Percentiles rank a stretch among this genome's conserved stretches.
phyloP scores from a whole-genome alignment of 345 rosid genomes.

The Raphanus sativus region DNA sequence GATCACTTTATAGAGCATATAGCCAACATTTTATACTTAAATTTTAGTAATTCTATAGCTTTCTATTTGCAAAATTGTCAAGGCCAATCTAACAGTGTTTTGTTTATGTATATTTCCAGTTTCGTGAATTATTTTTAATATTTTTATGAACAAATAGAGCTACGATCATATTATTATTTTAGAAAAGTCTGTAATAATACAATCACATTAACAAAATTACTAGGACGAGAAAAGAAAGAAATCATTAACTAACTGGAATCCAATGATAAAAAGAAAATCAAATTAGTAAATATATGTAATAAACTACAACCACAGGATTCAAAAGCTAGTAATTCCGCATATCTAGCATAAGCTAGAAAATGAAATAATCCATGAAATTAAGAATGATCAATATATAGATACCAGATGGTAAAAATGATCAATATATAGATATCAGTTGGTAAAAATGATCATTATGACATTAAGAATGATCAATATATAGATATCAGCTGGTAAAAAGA shows the following conservation, averaged over 20 bases:
- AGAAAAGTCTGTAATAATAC: not conserved
- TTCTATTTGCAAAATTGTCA: not conserved
- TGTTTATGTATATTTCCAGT: not conserved
- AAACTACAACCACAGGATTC: not conserved
- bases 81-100: not conserved
- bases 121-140: not conserved
- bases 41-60: not conserved
- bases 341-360: not conserved
- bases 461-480: not conserved
- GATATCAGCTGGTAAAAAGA: slow-evolving; percentile 1
- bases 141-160: not conserved
- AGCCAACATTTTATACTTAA: not conserved
- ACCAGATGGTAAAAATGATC: slow-evolving; percentile 5
- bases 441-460: not conserved
- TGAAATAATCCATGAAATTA: not conserved
- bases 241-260: not conserved
- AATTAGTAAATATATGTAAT: not conserved
- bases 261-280: not conserved
- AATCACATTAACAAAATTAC: not conserved
- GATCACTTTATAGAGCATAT: slow-evolving; percentile 1
- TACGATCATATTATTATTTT: not conserved
- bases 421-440: not conserved
- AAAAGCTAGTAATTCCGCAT: not conserved
- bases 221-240: not conserved
- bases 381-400: not conserved